phyloP scores from a whole-genome alignment of 78 protist genomes.

The Dictyostelium citrinum region DNA sequence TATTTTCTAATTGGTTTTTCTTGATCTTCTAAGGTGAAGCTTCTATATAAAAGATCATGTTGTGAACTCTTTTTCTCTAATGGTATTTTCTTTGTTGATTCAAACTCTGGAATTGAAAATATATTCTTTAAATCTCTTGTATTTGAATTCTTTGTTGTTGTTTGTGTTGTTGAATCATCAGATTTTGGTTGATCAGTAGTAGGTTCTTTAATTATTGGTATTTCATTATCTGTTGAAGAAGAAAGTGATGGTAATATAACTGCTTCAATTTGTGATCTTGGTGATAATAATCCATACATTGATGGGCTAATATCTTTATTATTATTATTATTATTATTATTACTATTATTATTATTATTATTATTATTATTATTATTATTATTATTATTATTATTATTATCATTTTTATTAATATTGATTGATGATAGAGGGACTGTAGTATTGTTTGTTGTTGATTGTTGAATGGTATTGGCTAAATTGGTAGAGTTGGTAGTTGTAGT shows the following conservation, averaged over 20 bases:
- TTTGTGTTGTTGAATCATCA: neutral
- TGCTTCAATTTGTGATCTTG: constrained; percentile 10
- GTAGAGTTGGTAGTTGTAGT: neutral
- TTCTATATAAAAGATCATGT: constrained; percentile 5
- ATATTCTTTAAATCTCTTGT: neutral
- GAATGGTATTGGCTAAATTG: neutral
- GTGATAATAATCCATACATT: neutral
- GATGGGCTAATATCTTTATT: neutral
- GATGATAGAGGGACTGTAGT: neutral
- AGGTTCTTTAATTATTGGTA: neutral
- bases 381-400: neutral
- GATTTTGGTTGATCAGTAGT: neutral
- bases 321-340: neutral
- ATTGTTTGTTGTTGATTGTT: neutral
- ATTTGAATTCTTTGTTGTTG: neutral
- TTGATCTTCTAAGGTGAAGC: constrained; percentile 24
- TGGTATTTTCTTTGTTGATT: neutral
- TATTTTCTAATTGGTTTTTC: neutral
- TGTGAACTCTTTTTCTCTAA: constrained; percentile 18
- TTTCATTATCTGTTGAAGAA: neutral
- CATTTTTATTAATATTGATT: neutral
- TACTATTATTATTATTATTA: neutral
- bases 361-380: too few relatives aligned
- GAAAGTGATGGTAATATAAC: neutral
- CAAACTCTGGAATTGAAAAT: neutral